These are phyloP conservation scores for Discostella stelligera DNA, from an alignment of 352 stramenopile species.

Conservation along the genomic window DNA sequence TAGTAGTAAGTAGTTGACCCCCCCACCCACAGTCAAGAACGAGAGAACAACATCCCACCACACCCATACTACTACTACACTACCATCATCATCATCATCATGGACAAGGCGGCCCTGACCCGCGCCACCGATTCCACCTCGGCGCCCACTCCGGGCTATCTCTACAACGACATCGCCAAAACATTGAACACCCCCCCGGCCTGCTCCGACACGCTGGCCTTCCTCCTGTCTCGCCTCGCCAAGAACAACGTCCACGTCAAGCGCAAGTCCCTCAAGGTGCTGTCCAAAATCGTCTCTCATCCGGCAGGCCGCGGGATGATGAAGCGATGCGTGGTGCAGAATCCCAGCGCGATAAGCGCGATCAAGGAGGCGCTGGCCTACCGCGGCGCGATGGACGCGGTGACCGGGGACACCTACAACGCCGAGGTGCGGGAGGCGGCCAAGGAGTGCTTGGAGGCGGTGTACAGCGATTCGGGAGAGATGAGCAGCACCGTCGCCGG, in stretches of 20 bases:
- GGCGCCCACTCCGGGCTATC: constrained; percentile 92
- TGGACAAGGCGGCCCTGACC: constrained; percentile 91
- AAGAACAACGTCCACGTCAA: constrained; percentile 95
- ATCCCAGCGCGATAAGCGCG: constrained; percentile 70
- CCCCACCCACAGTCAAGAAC: no score
- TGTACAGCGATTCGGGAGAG: constrained; percentile 83
- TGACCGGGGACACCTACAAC: constrained; percentile 93
- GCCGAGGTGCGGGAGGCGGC: constrained; percentile 88
- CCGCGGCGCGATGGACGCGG: constrained; percentile 88
- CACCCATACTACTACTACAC: no score
- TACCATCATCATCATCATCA: constrained; percentile 10
- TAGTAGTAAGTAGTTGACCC: no score
- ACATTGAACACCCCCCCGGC: constrained; percentile 67
- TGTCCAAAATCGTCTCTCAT: constrained; percentile 58
- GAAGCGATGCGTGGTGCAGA: constrained; percentile 62
- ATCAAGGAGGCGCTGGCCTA: constrained; percentile 93
- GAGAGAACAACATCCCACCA: no score
- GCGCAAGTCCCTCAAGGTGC: constrained; percentile 88
- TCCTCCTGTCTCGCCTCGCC: constrained; percentile 87
- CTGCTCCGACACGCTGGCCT: constrained; percentile 68
- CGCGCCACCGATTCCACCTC: constrained; percentile 92
- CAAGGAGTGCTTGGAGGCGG: constrained; percentile 92
- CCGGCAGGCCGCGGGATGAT: constrained; percentile 55
- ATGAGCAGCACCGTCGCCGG: constrained; percentile 23
- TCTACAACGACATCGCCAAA: constrained; percentile 94